Base-by-base conservation (phyloP, 1,284 basidiomycete genomes). In the Puccinia horiana region DNA sequence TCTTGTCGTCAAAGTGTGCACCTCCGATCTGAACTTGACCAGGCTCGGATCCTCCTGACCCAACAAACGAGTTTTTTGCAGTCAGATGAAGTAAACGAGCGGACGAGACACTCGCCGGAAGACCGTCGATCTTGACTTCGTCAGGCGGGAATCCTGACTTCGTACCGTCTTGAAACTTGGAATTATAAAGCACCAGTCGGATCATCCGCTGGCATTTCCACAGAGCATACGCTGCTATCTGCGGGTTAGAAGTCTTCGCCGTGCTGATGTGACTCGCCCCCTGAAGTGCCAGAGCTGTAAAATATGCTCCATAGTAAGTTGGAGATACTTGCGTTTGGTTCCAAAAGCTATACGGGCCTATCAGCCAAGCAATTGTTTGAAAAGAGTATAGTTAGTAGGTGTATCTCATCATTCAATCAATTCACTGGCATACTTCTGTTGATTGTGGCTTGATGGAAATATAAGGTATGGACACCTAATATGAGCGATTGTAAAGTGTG, bases 371-470 rank as follows among this genome's bases (percentile, higher is more conserved):
- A 35, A 12, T 37, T 69, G 29, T 29, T 1, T 47, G 2, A 29
- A 42, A 14, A 0, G 47, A 42, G 32, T 18, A 52, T 52, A 44
- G 16, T 40, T 9, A n/a, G 29, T n/a, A 42, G 23, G 42, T 12
- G 8, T 47, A 6, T 44, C 37, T 11, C 42, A 61, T 11, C 35
- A 12, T 63, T 44, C 3, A 42, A 29, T 32, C 18, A 29, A 44
- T 14, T 5, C n/a, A 40, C 52, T 20, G 23, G 42, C 56, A 23
- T 20, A 78, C 76, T 67, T 23, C 69, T 23, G 42, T 63, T 63
- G 32, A 78, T 40, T 18, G 76, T 88, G 65, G 88, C 89, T 83
- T 89, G 88, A 84, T 89, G 88, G 85, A 89, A 89, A 83, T 89
- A 89, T 11, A 89, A 85, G 29, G 88, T 83, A 76, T 88, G 87